Evolutionary conservation across 495 filamentous ascomycete species (phyloP), one percentile per base, ranked within the genome.

Genomic region (Friedmanniomyces endolithicus): DNA sequence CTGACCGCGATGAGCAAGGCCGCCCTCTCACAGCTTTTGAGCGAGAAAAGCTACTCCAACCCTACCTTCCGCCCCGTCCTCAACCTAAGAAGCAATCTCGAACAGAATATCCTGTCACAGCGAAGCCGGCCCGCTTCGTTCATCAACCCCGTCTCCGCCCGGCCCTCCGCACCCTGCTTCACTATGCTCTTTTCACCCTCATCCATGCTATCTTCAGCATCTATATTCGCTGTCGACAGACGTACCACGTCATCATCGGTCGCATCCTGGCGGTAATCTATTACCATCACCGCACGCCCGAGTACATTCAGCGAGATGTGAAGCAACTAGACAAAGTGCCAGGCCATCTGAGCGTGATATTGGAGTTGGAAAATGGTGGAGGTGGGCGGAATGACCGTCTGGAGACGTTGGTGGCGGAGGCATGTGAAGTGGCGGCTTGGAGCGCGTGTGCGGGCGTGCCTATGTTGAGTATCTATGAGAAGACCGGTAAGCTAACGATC

Each of bases 231-330:
- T 68, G 89, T 44, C 78, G 90, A 34, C 81, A 84, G 63, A 78
- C 80, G 34, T 94, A 86, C 65, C 86, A 90, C 68, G 80, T 80
- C 23, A 73, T 92, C 34, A 70, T 80, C 45, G 81, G 89, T 65
- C 82, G 82, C 25, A 68, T 89, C 51, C 75, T 88, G 59, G 83
- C 88, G 11, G 74, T 97, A 56, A 74, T 89, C 23, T 86, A 88
- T 63, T 86, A 99, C 70, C 94, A 97, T 68, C 90, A 97, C 69
- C 82, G 86, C 43, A 90, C 89, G 1, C 92, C 92, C 17, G 87
- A 94, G 71, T 74, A 94, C 55, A 94, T 99, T 59, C 78, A 80
- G 60, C 79, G 83, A 56, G 92, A 98, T 73, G 86, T 96, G n/a
- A 83, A 78, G 61, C 75, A 72, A 1, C 72, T 90, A 52, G 75